These are phyloP conservation scores for Xerophyta viscosa DNA, from an alignment of 106 monocot genomes.

Conservation along the genomic window DNA sequence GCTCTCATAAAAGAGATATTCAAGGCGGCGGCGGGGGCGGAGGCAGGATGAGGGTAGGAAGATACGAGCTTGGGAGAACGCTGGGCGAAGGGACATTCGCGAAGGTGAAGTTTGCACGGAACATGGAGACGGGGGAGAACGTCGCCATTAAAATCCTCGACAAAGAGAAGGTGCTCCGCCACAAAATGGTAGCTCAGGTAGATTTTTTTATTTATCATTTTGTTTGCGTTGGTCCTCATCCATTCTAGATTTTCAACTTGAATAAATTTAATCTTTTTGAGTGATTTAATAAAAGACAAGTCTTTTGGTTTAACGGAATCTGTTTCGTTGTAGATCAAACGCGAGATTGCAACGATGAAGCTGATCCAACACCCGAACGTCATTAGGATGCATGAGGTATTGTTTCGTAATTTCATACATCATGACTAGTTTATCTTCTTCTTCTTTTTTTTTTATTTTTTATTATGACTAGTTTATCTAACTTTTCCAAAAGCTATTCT, in stretches of 20 bases:
- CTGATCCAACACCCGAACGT: constrained; percentile 81
- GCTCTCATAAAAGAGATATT: constrained; percentile 20
- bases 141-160: constrained; percentile 93
- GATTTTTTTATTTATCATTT: not conserved
- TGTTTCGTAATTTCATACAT: too few species aligned
- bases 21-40: not conserved
- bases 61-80: constrained; percentile 86
- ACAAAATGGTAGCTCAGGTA: constrained; percentile 87
- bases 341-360: constrained; percentile 92
- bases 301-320: not conserved
- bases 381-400: constrained; percentile 69
- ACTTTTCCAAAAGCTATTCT: too few species aligned
- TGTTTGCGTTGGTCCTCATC: not conserved
- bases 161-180: constrained; percentile 71
- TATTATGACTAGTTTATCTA: too few species aligned
- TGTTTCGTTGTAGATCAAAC: constrained; percentile 56
- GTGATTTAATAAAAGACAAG: not conserved
- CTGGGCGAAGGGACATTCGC: constrained; percentile 86
- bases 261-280: not conserved
- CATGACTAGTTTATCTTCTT: too few species aligned
- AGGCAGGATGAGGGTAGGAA: constrained; percentile 57
- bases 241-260: not conserved
- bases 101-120: constrained; percentile 90
- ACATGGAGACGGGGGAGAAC: constrained; percentile 57
- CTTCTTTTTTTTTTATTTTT: too few species aligned